These are phyloP conservation scores for Quercus aquifolioides DNA, from an alignment of 306 rosid genomes.

Conservation along the genomic window DNA sequence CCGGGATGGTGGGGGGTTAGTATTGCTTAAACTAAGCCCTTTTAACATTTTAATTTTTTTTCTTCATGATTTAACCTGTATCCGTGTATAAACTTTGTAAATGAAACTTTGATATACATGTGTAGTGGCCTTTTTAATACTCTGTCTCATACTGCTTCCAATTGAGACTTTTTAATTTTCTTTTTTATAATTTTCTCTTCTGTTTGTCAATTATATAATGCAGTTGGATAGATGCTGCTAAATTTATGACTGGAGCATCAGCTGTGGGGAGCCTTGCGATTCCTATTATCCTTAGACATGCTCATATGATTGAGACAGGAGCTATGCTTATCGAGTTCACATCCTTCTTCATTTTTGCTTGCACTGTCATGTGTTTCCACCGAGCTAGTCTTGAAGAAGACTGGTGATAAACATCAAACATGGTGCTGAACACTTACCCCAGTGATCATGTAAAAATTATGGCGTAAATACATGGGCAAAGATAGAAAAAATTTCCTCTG, in stretches of 20 bases:
- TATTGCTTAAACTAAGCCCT: not conserved
- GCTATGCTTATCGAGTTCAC: conserved; percentile 94
- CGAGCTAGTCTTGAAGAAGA: conserved; percentile 94
- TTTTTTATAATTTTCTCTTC: not conserved
- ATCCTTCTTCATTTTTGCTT: conserved; percentile 85
- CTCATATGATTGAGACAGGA: conserved; percentile 87
- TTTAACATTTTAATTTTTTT: not conserved
- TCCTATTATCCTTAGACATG: conserved; percentile 89
- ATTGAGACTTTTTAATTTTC: too few species aligned
- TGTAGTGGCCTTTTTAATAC: not conserved
- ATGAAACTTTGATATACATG: not conserved
- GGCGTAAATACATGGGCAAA: conserved; percentile 5
- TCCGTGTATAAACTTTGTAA: not conserved
- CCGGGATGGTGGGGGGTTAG: conserved; percentile 72
- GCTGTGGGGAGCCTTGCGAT: conserved; percentile 87
- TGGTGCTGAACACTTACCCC: conserved; percentile 17
- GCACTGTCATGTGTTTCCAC: conserved; percentile 89
- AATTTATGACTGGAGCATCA: conserved; percentile 93
- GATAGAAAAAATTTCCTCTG: conserved; percentile 17
- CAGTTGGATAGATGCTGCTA: conserved; percentile 97
- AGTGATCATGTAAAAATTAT: conserved; percentile 4
- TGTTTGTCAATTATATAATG: conserved; percentile 8
- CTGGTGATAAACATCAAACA: conserved; percentile 46
- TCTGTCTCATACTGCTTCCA: not conserved
- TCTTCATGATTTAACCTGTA: not conserved